Evolutionary conservation across 176 grass and related monocot species (phyloP).

Genomic region (Cenchrus fungigraminus): DNA sequence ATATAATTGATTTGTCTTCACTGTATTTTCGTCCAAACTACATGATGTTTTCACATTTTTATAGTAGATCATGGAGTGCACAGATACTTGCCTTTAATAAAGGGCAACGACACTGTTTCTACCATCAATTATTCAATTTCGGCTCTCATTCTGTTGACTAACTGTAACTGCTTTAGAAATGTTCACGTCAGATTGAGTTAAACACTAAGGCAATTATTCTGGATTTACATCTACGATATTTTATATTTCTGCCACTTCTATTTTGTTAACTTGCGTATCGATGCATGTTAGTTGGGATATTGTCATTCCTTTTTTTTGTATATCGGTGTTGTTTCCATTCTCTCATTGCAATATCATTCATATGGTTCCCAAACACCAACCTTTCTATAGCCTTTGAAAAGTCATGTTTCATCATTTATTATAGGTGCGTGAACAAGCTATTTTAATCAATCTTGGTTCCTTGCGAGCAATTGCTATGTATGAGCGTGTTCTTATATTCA

Average conservation of each 20-base stretch:
- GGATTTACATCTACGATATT: constrained; percentile 21
- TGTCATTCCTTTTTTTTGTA: background rate
- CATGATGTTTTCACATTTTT: constrained; percentile 19
- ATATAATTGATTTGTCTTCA: background rate
- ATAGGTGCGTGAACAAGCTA: constrained; percentile 94
- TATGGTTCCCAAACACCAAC: constrained; percentile 27
- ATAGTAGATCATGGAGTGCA: constrained; percentile 15
- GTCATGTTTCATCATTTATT: constrained; percentile 36
- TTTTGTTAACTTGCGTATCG: background rate
- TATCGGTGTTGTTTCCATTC: constrained; percentile 10
- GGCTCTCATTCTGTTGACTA: background rate
- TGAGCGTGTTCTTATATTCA: constrained; percentile 89
- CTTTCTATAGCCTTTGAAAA: constrained; percentile 32
- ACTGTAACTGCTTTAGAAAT: constrained; percentile 16
- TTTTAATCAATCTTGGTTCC: constrained; percentile 91
- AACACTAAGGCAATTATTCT: background rate
- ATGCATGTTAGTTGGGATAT: constrained; percentile 10
- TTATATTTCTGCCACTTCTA: background rate
- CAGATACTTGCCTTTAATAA: constrained; percentile 24
- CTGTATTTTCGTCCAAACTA: background rate
- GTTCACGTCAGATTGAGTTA: constrained; percentile 5
- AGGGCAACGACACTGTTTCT: background rate
- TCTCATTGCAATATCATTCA: constrained; percentile 15
- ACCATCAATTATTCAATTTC: background rate
- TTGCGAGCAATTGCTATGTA: constrained; percentile 96